Conservation (phyloP, 2,329 filamentous ascomycete species). For the Arachnopeziza araneosa region DNA sequence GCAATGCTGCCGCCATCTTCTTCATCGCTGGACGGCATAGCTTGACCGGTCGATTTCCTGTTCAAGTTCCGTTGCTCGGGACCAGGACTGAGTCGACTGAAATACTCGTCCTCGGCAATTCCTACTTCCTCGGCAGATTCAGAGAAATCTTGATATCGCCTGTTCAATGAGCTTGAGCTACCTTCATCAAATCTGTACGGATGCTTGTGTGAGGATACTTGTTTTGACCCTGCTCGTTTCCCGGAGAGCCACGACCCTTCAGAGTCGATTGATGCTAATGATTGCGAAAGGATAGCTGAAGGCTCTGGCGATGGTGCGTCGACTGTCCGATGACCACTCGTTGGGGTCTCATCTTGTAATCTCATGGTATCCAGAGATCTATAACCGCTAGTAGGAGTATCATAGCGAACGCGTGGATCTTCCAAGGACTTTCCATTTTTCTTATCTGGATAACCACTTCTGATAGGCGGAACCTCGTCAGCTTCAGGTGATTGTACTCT, state of each 20-base stretch:
- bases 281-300: conserved; percentile 60
- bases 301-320: conserved; percentile 48
- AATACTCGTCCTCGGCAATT: conserved; percentile 68
- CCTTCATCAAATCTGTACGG: conserved; percentile 29
- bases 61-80: conserved; percentile 26
- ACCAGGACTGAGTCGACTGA: conserved; percentile 48
- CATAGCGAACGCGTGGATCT: conserved; percentile 38
- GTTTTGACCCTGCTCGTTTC: conserved; percentile 45
- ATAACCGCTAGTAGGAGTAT: conserved; percentile 43
- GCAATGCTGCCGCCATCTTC: conserved; percentile 42
- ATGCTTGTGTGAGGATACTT: conserved; percentile 37
- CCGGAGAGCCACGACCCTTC: conserved; percentile 96
- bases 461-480: conserved; percentile 37
- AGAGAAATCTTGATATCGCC: conserved; percentile 46
- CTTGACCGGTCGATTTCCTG: conserved; percentile 39
- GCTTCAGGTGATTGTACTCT: conserved; percentile 72
- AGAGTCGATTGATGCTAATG: conserved; percentile 88
- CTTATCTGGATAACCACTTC: conserved; percentile 18
- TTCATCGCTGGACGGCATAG: conserved; percentile 53
- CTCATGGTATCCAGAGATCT: conserved; percentile 35
- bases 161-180: conserved; percentile 37
- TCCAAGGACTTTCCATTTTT: conserved; percentile 24
- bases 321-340: conserved; percentile 35
- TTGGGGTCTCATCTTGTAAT: conserved; percentile 39
- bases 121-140: conserved; percentile 61